A percentile compares a stretch with the other conserved stretches of the same genome.
These are phyloP conservation scores for Fusarium cicatricum DNA, from an alignment of 2,329 filamentous ascomycete species.

Conservation along the genomic window DNA sequence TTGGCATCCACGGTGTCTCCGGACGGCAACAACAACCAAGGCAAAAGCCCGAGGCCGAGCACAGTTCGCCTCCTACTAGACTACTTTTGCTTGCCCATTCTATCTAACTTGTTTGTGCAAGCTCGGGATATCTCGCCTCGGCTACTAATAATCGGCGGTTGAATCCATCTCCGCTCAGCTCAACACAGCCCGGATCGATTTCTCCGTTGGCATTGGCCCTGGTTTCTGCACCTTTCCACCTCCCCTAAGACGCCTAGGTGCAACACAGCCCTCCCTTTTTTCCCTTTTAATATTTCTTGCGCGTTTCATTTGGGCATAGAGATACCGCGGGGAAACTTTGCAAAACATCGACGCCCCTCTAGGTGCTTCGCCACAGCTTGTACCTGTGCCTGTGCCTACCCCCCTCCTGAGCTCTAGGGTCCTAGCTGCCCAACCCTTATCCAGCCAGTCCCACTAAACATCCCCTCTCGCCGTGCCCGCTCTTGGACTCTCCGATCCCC, in stretches of 20 bases:
- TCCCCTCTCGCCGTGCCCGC: slow-evolving; percentile 6
- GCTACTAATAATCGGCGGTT: slow-evolving; percentile 3
- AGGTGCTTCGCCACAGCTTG: background rate
- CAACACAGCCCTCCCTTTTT: background rate
- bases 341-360: background rate
- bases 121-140: background rate
- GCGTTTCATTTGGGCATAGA: background rate
- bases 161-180: background rate
- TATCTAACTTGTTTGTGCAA: background rate
- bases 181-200: slow-evolving; percentile 18
- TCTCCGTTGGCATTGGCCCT: slow-evolving; percentile 28
- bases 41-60: slow-evolving; percentile 1
- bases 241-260: background rate
- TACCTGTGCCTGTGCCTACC: too few species aligned
- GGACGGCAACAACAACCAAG: background rate
- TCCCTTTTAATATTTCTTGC: background rate
- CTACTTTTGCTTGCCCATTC: background rate
- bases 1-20: background rate
- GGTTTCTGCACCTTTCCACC: slow-evolving; percentile 10
- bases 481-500: background rate
- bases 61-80: slow-evolving; percentile 7
- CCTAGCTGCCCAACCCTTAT: background rate
- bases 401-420: slow-evolving; percentile 5
- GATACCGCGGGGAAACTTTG: background rate
- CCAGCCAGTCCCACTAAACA: too few species aligned